Evolutionary conservation across 352 stramenopile genomes (phyloP).

Genomic region (Globisporangium apiculatum): DNA sequence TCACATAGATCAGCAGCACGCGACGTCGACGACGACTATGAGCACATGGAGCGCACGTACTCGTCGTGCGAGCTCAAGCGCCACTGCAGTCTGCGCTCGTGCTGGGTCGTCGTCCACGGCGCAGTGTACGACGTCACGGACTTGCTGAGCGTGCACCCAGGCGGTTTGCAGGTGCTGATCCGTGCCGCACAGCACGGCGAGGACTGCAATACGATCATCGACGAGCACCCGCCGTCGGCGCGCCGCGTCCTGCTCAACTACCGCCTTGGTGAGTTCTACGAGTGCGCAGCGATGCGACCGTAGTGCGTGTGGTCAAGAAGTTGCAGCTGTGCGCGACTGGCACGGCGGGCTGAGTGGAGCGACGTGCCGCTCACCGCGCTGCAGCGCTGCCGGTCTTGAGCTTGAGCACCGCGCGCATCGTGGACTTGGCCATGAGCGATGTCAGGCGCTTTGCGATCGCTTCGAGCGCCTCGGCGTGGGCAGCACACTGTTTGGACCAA

Average conservation of each 20-base stretch:
- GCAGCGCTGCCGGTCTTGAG: constrained; percentile 22
- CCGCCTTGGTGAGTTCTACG: constrained; percentile 54
- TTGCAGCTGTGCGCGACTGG: no score
- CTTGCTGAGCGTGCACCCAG: constrained; percentile 84
- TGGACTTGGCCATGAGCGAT: constrained; percentile 63
- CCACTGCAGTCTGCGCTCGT: constrained; percentile 75
- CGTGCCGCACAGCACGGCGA: constrained; percentile 40
- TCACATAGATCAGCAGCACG: no score
- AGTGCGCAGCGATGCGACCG: constrained; percentile 19
- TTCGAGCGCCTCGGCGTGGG: constrained; percentile 39
- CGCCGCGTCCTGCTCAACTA: constrained; percentile 44
- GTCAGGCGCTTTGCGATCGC: constrained; percentile 32
- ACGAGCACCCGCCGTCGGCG: constrained; percentile 40
- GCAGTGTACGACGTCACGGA: constrained; percentile 90
- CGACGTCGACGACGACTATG: constrained; percentile 2
- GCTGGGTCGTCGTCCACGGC: constrained; percentile 87
- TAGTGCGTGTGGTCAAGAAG: no score
- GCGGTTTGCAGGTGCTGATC: constrained; percentile 61
- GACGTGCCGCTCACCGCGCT: neutral
- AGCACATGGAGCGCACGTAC: constrained; percentile 35
- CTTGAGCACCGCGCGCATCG: constrained; percentile 54
- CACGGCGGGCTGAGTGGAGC: no score
- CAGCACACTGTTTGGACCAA: constrained; percentile 15
- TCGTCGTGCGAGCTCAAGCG: constrained; percentile 86
- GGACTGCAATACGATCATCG: constrained; percentile 48